Evolutionary conservation across 2,329 filamentous ascomycete species (phyloP).

Genomic region (Stemphylium beticola): DNA sequence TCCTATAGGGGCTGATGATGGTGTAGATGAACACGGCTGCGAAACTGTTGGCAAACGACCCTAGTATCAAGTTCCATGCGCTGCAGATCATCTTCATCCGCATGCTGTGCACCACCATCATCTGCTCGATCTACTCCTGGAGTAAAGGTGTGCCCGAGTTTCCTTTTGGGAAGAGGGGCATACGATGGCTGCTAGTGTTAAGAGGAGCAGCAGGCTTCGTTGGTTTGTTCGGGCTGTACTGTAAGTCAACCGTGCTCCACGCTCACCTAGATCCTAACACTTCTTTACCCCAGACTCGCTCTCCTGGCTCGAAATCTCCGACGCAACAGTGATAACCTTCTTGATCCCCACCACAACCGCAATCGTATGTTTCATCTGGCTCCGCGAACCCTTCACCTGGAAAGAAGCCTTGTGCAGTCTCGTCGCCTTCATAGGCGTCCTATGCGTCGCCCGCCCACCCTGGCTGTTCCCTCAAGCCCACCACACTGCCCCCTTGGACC

Average conservation of each 20-base stretch:
- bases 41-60: conserved; percentile 33
- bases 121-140: conserved; percentile 75
- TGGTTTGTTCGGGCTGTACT: conserved; percentile 38
- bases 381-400: conserved; percentile 75
- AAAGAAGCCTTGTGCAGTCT: conserved; percentile 77
- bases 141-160: conserved; percentile 55
- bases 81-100: conserved; percentile 73
- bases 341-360: conserved; percentile 77
- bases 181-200: conserved; percentile 26
- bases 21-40: conserved; percentile 33
- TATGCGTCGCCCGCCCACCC: conserved; percentile 77
- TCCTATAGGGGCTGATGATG: neutral
- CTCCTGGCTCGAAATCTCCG: conserved; percentile 79
- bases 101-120: conserved; percentile 72
- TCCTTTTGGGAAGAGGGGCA: conserved; percentile 26
- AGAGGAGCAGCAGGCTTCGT: conserved; percentile 35
- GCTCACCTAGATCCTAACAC: neutral
- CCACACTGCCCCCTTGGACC: conserved; percentile 36
- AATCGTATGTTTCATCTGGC: conserved; percentile 76
- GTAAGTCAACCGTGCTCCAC: conserved; percentile 16
- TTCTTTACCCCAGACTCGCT: conserved; percentile 58
- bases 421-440: conserved; percentile 75
- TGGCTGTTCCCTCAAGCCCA: conserved; percentile 55
- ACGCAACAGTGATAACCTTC: conserved; percentile 87
- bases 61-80: conserved; percentile 36